Evolutionary conservation across 768 basidiomycete genomes (phyloP), one percentile per base, ranked within the genome.

Genomic region (Harrya chromipes): DNA sequence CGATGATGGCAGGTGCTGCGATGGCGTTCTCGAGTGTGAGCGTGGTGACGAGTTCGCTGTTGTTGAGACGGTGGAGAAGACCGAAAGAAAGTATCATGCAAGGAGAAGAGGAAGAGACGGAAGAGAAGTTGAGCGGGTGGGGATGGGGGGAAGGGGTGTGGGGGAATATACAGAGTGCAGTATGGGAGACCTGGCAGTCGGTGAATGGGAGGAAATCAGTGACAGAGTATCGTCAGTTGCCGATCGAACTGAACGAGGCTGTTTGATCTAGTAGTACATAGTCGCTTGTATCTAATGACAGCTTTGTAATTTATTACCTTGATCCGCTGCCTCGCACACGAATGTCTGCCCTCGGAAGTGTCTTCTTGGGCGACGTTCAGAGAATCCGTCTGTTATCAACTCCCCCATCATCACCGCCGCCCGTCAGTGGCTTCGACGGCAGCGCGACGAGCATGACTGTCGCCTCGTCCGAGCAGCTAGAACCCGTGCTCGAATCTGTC

Each of bases 11-110:
- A 0, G 95, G 92, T n/a, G 92, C 87, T 3, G 94, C 94, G 23
- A 99, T 99, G 97, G 97, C 97, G 21, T 94, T 93, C 68, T 94
- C 91, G 29, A 91, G 87, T 58, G 95, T 98, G 33, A 94, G 90
- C 57, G 97, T 99, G 44, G 95, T 99, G 14, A 83, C 81, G 23
- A 93, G 90, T 52, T 94, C 90, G 51, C 72, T 98, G 64, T 81
- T 88, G 40, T 75, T 99, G 54, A 86, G 80, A 62, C 83, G 85
- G 80, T 95, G 93, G 93, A 77, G 70, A 42, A 74, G 90, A 27
- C 91, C 91, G 2, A 61, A 56, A 60, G 75, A 73, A 26, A 88
- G 86, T 54, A 61, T 94, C 36, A 80, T 93, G 81, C 84, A 84
- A 7, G 85, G 73, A 7, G 81, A 79, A 53, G 56, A 40, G n/a